Conservation (phyloP, 2,329 filamentous ascomycete genomes). For the Sporothrix globosa region DNA sequence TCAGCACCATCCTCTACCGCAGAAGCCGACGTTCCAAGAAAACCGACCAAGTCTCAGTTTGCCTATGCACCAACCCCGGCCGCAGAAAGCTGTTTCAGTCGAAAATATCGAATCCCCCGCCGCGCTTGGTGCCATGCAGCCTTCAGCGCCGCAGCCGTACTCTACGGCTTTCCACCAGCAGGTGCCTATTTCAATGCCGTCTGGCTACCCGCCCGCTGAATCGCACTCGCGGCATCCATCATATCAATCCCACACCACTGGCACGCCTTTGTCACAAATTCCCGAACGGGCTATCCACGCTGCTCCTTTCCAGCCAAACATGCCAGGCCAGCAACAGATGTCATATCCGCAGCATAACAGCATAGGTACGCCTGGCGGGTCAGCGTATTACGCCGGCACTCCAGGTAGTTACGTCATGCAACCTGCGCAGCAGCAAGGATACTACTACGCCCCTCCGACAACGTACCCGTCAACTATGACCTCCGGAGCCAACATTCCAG, state of each 20-base stretch:
- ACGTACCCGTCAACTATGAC: conserved; percentile 41
- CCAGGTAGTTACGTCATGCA: conserved; percentile 58
- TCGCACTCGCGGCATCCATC: conserved; percentile 69
- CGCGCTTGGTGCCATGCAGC: conserved; percentile 39
- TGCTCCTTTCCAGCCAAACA: conserved; percentile 80
- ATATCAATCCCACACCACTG: conserved; percentile 71
- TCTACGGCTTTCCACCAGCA: conserved; percentile 78
- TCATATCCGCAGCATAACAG: conserved; percentile 57
- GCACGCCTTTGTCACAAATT: conserved; percentile 86
- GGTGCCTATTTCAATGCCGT: conserved; percentile 73
- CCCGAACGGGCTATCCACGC: conserved; percentile 91
- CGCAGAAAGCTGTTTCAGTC: conserved; percentile 91
- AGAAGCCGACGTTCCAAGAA: conserved; percentile 62
- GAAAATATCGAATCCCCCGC: conserved; percentile 88
- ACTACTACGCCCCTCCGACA: conserved; percentile 43
- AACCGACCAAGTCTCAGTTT: conserved; percentile 55
- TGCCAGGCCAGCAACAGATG: conserved; percentile 36
- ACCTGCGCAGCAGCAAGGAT: conserved; percentile 50
- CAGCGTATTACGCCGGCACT: conserved; percentile 57
- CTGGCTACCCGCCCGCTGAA: conserved; percentile 52
- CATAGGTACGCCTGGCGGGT: neutral
- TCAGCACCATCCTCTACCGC: conserved; percentile 61
- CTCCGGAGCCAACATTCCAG: conserved; percentile 51
- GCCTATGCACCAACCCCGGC: conserved; percentile 91
- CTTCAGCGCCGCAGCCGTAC: conserved; percentile 25